phyloP scores from a whole-genome alignment of 2,329 filamentous ascomycete species.

The Trichophyton simii region DNA sequence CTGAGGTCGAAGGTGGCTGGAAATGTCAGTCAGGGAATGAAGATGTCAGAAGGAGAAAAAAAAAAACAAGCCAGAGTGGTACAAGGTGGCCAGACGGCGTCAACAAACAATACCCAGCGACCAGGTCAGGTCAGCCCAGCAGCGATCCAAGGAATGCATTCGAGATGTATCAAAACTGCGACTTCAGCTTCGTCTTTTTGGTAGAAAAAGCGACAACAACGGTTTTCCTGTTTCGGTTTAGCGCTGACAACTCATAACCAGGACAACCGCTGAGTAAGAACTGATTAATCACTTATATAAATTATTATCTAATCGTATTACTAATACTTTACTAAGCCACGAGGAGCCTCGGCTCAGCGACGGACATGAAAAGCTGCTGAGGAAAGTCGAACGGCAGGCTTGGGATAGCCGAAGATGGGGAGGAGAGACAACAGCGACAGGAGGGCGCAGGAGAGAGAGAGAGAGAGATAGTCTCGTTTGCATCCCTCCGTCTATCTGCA shows the following conservation, averaged over 20 bases:
- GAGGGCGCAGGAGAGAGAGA: background rate
- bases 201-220: constrained; percentile 24
- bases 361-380: background rate
- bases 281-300: background rate
- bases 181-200: background rate
- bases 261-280: background rate
- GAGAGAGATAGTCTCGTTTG: no score
- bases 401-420: no score
- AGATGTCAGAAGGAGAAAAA: background rate
- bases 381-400: background rate
- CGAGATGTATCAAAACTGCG: background rate
- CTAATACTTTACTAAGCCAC: background rate
- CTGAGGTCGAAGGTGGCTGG: no score
- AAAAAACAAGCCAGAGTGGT: no score
- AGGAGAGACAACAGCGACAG: no score
- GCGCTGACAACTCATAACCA: constrained; percentile 18
- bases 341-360: background rate
- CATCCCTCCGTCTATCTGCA: no score
- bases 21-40: no score
- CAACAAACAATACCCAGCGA: no score
- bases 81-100: no score
- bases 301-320: background rate
- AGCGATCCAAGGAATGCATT: no score
- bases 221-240: constrained; percentile 31
- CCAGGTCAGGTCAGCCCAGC: no score